Evolutionary conservation across 331 rosid genomes (phyloP), one percentile per base, ranked within the genome.

Genomic region (Dryas integrifolia): DNA sequence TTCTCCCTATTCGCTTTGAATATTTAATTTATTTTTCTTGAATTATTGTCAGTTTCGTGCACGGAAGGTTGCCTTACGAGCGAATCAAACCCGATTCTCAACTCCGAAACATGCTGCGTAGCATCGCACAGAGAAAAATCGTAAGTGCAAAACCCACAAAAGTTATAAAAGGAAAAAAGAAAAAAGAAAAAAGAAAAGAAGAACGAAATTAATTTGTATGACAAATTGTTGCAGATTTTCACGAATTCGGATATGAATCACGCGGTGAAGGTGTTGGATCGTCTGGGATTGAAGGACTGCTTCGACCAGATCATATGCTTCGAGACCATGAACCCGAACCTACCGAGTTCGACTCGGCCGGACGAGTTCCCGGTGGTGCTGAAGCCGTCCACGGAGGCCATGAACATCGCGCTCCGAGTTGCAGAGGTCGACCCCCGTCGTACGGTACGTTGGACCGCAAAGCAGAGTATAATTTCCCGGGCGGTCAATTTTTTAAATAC

Each of bases 271-370:
- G 87, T 50, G n/a, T 40, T 94, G 63, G 87, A 87, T 14, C 80
- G 88, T 7, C 83, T 94, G 3, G 97, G 95, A 0, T 48, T 94
- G 3, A 52, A 15, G 4, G 92, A 79, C 40, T 94, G 95, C 76
- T 94, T 91, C 48, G 92, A 91, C 12, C 84, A 82, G 67, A 88
- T 94, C 16, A 80, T 91, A 51, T 91, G 97, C 75, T 94, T 94
- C 74, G 97, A 94, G 74, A 91, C 96, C 0, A 81, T 94, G 78
- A 94, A 94, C 84, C 97, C 98, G 11, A 88, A 94, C 73, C 90
- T 94, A 4, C 65, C 86, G 0, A 47, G 71, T 14, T 57, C 92
- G 3, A 83, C 81, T 47, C 82, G 86, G 18, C 92, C 92, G 2
- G 83, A 89, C 1, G 91, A 93, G 69, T 82, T 89, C 45, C 97